These are phyloP conservation scores for Nitzschia putrida DNA, from an alignment of 108 stramenopile genomes.

Conservation along the genomic window DNA sequence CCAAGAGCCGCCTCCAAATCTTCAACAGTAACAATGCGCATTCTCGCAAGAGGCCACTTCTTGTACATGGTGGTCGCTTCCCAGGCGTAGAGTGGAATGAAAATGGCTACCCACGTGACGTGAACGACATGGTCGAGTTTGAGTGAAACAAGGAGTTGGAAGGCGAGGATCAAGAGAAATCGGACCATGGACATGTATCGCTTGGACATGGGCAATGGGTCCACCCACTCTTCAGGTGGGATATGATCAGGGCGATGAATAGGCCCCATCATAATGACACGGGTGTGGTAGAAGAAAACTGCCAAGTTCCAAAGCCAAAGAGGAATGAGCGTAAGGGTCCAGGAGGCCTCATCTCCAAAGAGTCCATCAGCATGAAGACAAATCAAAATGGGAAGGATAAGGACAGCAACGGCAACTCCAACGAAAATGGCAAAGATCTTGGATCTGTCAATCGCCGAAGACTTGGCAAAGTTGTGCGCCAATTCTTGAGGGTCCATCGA, in stretches of 20 bases:
- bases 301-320: constrained; percentile 83
- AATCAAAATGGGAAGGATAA: constrained; percentile 70
- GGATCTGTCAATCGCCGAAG: constrained; percentile 64
- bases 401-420: constrained; percentile 57
- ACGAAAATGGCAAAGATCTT: constrained; percentile 90
- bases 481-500: constrained; percentile 86
- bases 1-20: constrained; percentile 79
- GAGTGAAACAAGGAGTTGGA: constrained; percentile 68
- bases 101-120: constrained; percentile 62
- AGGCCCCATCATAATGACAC: constrained; percentile 82
- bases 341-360: constrained; percentile 61
- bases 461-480: constrained; percentile 83
- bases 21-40: constrained; percentile 73
- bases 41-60: constrained; percentile 59
- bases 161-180: constrained; percentile 60
- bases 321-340: constrained; percentile 71
- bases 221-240: constrained; percentile 82
- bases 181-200: constrained; percentile 57
- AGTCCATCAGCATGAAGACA: constrained; percentile 83
- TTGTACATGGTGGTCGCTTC: constrained; percentile 69
- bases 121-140: constrained; percentile 58
- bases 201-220: constrained; percentile 81
- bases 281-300: constrained; percentile 71
- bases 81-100: constrained; percentile 73
- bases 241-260: constrained; percentile 80